Conservation (phyloP, 345 rosid species). For the Salix suchowensis region DNA sequence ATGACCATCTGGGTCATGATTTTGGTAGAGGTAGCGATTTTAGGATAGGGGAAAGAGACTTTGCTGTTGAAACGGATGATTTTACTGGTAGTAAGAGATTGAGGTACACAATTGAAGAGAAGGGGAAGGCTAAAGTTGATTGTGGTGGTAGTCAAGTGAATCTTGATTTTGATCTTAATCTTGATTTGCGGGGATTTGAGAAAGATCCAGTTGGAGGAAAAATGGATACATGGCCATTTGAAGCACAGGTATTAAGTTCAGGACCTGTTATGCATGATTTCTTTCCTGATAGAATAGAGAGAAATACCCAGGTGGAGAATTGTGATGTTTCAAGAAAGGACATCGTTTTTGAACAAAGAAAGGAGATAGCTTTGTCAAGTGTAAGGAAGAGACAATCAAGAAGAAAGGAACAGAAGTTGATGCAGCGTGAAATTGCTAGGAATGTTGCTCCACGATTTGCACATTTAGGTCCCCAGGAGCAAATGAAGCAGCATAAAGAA, state of each 20-base stretch:
- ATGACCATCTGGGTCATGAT: background rate
- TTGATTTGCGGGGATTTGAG: background rate
- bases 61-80: constrained; percentile 5
- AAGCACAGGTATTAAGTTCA: background rate
- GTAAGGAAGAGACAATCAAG: background rate
- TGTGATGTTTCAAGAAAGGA: background rate
- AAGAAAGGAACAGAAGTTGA: background rate
- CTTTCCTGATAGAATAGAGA: background rate
- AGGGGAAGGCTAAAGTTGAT: constrained; percentile 15
- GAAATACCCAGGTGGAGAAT: background rate
- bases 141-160: background rate
- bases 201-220: background rate
- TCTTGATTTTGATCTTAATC: constrained; percentile 1
- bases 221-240: background rate
- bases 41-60: constrained; percentile 5
- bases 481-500: background rate
- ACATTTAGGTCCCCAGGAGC: background rate
- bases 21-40: constrained; percentile 1
- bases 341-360: background rate
- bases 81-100: constrained; percentile 16
- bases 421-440: constrained; percentile 10
- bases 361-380: background rate
- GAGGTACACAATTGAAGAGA: constrained; percentile 10
- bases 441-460: constrained; percentile 9
- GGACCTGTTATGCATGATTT: background rate